A percentile compares a stretch with the other conserved stretches of the same genome.
phyloP scores from a whole-genome alignment of 106 monocot genomes.

The Dendrobium huoshanense region DNA sequence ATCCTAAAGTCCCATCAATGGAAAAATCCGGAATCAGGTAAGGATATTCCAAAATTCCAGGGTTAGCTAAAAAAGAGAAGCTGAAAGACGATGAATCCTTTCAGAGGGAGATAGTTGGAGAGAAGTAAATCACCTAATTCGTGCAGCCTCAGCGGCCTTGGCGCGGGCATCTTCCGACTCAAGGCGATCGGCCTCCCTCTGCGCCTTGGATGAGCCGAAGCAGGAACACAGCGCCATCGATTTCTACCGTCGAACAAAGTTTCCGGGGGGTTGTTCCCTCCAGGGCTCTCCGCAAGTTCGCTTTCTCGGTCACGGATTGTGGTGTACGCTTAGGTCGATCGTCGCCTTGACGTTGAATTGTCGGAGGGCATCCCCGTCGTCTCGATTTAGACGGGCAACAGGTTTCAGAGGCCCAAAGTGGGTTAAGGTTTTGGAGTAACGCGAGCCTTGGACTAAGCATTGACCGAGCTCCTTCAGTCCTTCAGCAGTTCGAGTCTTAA shows the following conservation, averaged over 20 bases:
- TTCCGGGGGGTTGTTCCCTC: background rate
- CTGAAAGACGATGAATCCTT: background rate
- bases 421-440: no score
- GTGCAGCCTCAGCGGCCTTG: conserved; percentile 80
- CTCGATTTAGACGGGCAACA: no score
- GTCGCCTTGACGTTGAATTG: background rate
- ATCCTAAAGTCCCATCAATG: background rate
- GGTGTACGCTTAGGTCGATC: background rate
- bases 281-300: background rate
- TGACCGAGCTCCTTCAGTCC: no score
- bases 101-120: background rate
- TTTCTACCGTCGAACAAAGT: background rate
- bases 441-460: no score
- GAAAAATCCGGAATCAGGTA: background rate
- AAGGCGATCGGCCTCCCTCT: conserved; percentile 60
- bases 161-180: conserved; percentile 73
- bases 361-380: background rate
- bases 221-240: conserved; percentile 59
- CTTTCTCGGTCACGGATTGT: background rate
- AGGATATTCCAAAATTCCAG: background rate
- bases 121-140: conserved; percentile 35
- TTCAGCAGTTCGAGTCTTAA: no score
- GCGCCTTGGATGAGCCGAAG: conserved; percentile 70
- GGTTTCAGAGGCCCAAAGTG: no score
- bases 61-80: background rate